A percentile compares a stretch with the other conserved stretches of the same genome.
Evolutionary conservation across 768 basidiomycete genomes (phyloP).

Genomic region (Lentinula edodes): DNA sequence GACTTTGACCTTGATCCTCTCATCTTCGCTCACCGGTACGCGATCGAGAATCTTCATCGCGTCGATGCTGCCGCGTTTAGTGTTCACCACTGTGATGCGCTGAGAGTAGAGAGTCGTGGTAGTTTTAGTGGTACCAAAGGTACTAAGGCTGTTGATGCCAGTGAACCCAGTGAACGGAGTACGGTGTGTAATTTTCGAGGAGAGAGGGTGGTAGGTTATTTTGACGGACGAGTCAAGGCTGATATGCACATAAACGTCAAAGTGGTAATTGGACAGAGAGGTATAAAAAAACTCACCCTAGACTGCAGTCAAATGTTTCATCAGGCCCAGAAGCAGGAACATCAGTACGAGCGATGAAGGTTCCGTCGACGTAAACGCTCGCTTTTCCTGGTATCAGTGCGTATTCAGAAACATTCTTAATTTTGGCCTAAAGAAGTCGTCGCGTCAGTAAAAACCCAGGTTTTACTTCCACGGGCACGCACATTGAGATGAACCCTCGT

Average conservation of each 20-base stretch:
- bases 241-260: background rate
- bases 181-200: conserved; percentile 25
- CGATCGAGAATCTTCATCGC: conserved; percentile 33
- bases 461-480: background rate
- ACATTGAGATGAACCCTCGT: conserved; percentile 34
- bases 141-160: background rate
- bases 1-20: conserved; percentile 16
- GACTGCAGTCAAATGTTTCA: conserved; percentile 39
- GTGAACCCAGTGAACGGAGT: conserved; percentile 21
- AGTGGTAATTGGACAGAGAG: background rate
- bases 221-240: conserved; percentile 37
- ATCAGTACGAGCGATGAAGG: conserved; percentile 44
- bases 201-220: conserved; percentile 32
- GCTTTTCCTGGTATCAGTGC: conserved; percentile 42
- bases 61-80: conserved; percentile 22
- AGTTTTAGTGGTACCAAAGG: conserved; percentile 19
- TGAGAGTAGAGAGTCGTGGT: conserved; percentile 27
- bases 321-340: conserved; percentile 36
- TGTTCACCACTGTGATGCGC: conserved; percentile 33
- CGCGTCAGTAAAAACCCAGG: background rate
- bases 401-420: conserved; percentile 52
- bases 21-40: conserved; percentile 29
- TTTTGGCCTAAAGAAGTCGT: conserved; percentile 28
- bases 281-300: conserved; percentile 29
- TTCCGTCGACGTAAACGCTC: conserved; percentile 51